phyloP scores from a whole-genome alignment of 1,139 yeast species.

The Lodderomyces elongisporus region DNA sequence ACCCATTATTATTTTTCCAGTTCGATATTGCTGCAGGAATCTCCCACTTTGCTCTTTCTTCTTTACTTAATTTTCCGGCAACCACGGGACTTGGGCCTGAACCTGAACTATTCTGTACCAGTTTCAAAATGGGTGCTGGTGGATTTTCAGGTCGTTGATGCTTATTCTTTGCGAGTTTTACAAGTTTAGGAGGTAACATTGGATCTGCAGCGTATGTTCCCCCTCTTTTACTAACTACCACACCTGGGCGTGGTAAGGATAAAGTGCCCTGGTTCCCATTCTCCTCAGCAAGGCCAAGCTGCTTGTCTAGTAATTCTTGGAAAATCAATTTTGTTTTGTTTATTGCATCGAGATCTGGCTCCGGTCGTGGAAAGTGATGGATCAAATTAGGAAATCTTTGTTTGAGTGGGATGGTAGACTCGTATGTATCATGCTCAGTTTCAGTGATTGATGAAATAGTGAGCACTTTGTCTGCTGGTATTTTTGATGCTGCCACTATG shows the following conservation, averaged over 20 bases:
- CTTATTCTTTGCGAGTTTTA: conserved; percentile 71
- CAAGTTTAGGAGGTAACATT: conserved; percentile 75
- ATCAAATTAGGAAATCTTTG: conserved; percentile 34
- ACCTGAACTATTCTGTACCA: conserved; percentile 6
- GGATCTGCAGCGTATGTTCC: conserved; percentile 49
- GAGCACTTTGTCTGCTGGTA: neutral
- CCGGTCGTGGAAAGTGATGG: conserved; percentile 36
- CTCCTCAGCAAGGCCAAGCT: conserved; percentile 12
- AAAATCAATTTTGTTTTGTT: conserved; percentile 17
- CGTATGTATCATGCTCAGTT: conserved; percentile 16
- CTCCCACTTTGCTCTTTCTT: conserved; percentile 77
- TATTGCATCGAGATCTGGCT: conserved; percentile 26
- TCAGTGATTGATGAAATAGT: conserved; percentile 15
- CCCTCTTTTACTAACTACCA: neutral
- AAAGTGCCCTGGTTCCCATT: too few relatives aligned
- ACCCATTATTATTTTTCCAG: conserved; percentile 95
- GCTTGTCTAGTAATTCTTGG: conserved; percentile 18
- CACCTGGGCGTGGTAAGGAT: neutral
- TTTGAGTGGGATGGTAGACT: conserved; percentile 41
- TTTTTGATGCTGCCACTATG: too few relatives aligned
- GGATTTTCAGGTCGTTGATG: conserved; percentile 57
- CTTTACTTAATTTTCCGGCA: conserved; percentile 52
- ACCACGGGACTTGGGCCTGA: conserved; percentile 5
- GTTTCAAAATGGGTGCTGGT: conserved; percentile 28
- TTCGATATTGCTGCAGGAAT: conserved; percentile 91